Evolutionary conservation across 495 filamentous ascomycete genomes (phyloP).

Genomic region (Aspergillus affinis): DNA sequence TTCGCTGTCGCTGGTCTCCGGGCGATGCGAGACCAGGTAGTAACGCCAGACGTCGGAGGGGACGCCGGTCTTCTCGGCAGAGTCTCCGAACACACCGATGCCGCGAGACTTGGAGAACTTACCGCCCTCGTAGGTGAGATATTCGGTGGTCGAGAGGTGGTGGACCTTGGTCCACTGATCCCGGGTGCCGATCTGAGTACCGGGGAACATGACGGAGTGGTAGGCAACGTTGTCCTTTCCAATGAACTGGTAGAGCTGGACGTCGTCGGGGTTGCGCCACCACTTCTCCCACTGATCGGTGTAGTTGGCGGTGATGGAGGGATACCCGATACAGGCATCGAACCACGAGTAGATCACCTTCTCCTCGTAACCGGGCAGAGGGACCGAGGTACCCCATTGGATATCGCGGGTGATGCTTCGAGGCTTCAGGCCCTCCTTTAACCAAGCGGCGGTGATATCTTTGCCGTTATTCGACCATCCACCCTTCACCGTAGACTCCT

Average conservation of each 20-base stretch:
- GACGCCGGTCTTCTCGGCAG: constrained; percentile 85
- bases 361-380: constrained; percentile 62
- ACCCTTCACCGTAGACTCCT: constrained; percentile 56
- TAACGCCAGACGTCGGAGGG: constrained; percentile 88
- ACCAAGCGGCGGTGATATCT: constrained; percentile 72
- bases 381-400: constrained; percentile 80
- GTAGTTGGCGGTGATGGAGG: constrained; percentile 91
- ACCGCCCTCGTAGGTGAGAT: constrained; percentile 91
- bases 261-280: constrained; percentile 90
- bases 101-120: constrained; percentile 95
- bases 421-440: constrained; percentile 76
- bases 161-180: constrained; percentile 91
- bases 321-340: constrained; percentile 95
- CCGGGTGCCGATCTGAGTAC: constrained; percentile 76
- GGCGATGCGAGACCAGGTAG: constrained; percentile 84
- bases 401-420: constrained; percentile 92
- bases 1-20: constrained; percentile 85
- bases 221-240: constrained; percentile 97
- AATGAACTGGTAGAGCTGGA: constrained; percentile 95
- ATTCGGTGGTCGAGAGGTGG: constrained; percentile 88
- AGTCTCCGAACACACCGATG: constrained; percentile 88
- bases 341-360: constrained; percentile 99
- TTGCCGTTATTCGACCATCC: constrained; percentile 77
- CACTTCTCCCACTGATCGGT: constrained; percentile 90
- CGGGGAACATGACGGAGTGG: constrained; percentile 91